These are phyloP conservation scores for Plasmodium chabaudi DNA, from an alignment of 169 alveolate genomes.

Conservation along the genomic window DNA sequence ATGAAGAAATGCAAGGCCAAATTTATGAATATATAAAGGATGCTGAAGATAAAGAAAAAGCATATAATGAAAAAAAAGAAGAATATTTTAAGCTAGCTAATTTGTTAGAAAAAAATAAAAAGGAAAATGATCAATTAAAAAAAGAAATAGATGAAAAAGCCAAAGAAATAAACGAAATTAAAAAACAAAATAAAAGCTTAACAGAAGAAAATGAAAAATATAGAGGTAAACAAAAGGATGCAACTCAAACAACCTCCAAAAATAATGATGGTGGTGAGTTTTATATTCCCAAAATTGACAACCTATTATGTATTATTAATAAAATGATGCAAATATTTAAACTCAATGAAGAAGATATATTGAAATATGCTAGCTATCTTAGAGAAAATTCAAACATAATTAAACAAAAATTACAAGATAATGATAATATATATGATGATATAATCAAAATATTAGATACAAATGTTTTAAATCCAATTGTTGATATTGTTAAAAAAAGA, in stretches of 20 bases:
- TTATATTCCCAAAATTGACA: constrained; percentile 38
- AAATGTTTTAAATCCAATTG: constrained; percentile 20
- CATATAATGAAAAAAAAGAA: constrained; percentile 59
- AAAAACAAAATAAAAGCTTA: constrained; percentile 16
- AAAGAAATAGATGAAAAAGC: constrained; percentile 11
- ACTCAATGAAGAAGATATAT: constrained; percentile 35
- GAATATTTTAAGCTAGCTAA: constrained; percentile 21
- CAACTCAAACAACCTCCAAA: not conserved
- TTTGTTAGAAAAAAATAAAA: constrained; percentile 9
- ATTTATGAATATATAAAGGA: constrained; percentile 72
- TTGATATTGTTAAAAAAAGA: constrained; percentile 22
- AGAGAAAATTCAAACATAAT: constrained; percentile 31
- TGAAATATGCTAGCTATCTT: constrained; percentile 30
- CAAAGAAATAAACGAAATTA: constrained; percentile 11
- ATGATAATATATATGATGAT: constrained; percentile 56
- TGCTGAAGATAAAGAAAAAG: constrained; percentile 59
- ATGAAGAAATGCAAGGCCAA: constrained; percentile 75
- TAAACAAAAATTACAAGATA: constrained; percentile 34
- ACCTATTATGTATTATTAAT: constrained; percentile 24
- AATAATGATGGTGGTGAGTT: constrained; percentile 5
- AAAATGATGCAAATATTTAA: constrained; percentile 44
- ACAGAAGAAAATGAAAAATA: constrained; percentile 31
- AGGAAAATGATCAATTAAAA: constrained; percentile 29
- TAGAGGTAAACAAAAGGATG: constrained; percentile 10
- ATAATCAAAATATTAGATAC: constrained; percentile 24